These are phyloP conservation scores for Chondrostereum purpureum DNA, from an alignment of 1,284 basidiomycete species.

Conservation along the genomic window DNA sequence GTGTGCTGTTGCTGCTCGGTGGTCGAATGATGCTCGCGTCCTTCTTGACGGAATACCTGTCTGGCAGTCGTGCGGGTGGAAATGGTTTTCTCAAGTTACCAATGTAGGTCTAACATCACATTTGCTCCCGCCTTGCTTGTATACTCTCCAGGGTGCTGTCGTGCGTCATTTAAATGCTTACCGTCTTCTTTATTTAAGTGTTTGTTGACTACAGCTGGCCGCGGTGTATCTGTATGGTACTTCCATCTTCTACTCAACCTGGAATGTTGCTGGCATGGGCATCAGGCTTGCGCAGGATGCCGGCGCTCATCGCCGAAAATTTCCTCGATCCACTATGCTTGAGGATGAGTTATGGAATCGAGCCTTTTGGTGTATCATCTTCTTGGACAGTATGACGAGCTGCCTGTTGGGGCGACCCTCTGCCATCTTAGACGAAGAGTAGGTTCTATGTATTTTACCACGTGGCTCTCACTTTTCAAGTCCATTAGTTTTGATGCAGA, in stretches of 20 bases:
- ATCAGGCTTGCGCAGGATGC: not conserved
- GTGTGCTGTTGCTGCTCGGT: too few relatives aligned
- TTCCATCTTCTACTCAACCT: not conserved
- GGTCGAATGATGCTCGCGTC: too few relatives aligned
- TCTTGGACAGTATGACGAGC: too few relatives aligned
- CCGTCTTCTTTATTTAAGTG: not conserved
- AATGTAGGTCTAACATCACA: too few relatives aligned
- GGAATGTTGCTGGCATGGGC: slow-evolving; percentile 1
- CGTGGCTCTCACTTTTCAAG: not conserved
- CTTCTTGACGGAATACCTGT: too few relatives aligned
- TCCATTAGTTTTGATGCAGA: not conserved
- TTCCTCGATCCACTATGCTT: not conserved
- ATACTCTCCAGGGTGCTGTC: too few relatives aligned
- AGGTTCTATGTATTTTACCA: not conserved
- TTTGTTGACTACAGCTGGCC: not conserved
- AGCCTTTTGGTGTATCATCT: too few relatives aligned
- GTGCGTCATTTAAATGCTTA: not conserved
- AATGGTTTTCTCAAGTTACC: too few relatives aligned
- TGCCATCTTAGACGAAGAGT: too few relatives aligned
- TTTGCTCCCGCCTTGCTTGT: too few relatives aligned
- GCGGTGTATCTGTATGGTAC: not conserved
- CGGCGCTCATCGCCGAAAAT: slow-evolving; percentile 1
- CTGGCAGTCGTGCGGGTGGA: too few relatives aligned
- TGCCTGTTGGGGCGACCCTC: too few relatives aligned
- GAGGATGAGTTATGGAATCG: slow-evolving; percentile 1